Conservation (phyloP, 1,284 basidiomycete species). For the Pseudozyma flocculosa region DNA sequence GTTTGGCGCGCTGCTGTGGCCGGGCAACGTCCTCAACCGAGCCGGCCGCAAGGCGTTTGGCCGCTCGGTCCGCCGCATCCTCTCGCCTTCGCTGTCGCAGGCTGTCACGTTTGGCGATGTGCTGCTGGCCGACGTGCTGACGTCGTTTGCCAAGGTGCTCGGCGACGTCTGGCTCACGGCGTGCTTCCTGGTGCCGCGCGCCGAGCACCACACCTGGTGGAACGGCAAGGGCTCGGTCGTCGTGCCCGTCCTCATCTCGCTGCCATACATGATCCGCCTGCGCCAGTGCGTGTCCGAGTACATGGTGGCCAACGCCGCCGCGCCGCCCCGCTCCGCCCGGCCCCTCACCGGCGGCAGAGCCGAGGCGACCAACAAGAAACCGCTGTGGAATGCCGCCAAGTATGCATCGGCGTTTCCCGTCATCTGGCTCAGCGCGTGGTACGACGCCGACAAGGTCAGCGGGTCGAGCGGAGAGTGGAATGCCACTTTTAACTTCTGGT, state of each 20-base stretch:
- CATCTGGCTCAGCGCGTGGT: constrained; percentile 66
- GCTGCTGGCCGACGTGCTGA: constrained; percentile 90
- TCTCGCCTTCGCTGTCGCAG: constrained; percentile 67
- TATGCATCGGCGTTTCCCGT: constrained; percentile 98
- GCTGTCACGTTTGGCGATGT: constrained; percentile 86
- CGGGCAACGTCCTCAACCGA: constrained; percentile 41
- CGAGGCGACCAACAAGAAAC: constrained; percentile 50
- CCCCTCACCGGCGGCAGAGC: constrained; percentile 53
- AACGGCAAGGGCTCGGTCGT: constrained; percentile 59
- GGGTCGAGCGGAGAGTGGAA: not conserved
- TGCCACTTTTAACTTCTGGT: constrained; percentile 14
- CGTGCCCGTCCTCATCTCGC: constrained; percentile 78
- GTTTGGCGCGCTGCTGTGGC: constrained; percentile 29
- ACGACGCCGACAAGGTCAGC: constrained; percentile 19
- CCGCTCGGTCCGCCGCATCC: constrained; percentile 66
- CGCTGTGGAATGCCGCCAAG: constrained; percentile 91
- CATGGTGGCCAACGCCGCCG: constrained; percentile 58
- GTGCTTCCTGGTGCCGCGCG: constrained; percentile 69
- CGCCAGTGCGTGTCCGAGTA: constrained; percentile 92
- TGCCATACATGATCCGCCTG: constrained; percentile 87
- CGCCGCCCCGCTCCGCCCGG: not conserved
- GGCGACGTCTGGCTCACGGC: constrained; percentile 89
- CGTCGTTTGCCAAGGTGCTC: constrained; percentile 92
- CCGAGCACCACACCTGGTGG: constrained; percentile 51
- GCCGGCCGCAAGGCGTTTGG: constrained; percentile 32